These are phyloP conservation scores for Schrenkiella parvula DNA, from an alignment of 345 rosid genomes.

Conservation along the genomic window DNA sequence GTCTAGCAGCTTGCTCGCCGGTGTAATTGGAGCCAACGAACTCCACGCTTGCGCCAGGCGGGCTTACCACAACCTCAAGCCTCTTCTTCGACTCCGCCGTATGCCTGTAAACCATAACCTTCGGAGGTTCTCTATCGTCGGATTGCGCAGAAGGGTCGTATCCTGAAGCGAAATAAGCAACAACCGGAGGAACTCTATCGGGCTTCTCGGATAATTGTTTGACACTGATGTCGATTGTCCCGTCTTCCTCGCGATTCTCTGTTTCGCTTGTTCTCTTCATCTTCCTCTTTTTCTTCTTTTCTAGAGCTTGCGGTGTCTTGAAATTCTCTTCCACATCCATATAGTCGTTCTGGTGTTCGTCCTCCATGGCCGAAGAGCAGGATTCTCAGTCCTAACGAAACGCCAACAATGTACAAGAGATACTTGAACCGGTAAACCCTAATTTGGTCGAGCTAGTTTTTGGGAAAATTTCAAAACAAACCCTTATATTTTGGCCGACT, in stretches of 20 bases:
- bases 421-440: conserved; percentile 1
- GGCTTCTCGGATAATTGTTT: conserved; percentile 39
- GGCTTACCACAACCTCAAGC: conserved; percentile 69
- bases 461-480: neutral
- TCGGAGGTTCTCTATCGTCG: conserved; percentile 16
- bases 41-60: conserved; percentile 50
- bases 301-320: neutral
- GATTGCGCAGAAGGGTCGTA: conserved; percentile 40
- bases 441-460: neutral
- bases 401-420: neutral
- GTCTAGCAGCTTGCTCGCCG: conserved; percentile 64
- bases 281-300: conserved; percentile 23
- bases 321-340: conserved; percentile 13
- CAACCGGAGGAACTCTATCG: conserved; percentile 53
- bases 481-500: neutral
- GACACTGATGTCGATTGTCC: conserved; percentile 32
- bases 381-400: neutral
- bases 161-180: conserved; percentile 78
- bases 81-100: conserved; percentile 41
- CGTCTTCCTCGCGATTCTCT: neutral
- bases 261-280: conserved; percentile 8
- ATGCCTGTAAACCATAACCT: conserved; percentile 44
- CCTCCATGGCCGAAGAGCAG: neutral
- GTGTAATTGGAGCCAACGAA: conserved; percentile 65
- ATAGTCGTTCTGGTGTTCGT: neutral